These are phyloP conservation scores for Rhododendron vialii DNA, from an alignment of 148 eudicot genomes.

Conservation along the genomic window DNA sequence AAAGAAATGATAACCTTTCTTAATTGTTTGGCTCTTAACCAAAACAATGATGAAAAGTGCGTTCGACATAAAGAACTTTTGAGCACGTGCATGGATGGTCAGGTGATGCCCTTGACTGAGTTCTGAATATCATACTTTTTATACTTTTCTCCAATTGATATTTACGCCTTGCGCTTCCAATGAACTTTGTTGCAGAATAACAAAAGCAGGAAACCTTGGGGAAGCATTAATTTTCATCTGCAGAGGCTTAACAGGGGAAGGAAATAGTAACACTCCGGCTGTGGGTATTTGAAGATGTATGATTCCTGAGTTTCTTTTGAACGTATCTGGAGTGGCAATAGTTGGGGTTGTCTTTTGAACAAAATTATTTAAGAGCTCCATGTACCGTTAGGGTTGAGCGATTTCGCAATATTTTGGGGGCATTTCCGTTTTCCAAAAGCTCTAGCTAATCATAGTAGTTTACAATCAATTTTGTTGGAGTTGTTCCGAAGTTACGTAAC, in stretches of 20 bases:
- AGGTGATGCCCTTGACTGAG: slow-evolving; percentile 36
- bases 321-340: neutral
- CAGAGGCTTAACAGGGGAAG: slow-evolving; percentile 79
- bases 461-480: neutral
- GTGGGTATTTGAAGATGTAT: neutral
- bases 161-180: neutral
- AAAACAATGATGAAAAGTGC: slow-evolving; percentile 72
- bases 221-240: slow-evolving; percentile 77
- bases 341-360: neutral
- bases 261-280: slow-evolving; percentile 33
- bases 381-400: neutral
- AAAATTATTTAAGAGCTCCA: neutral
- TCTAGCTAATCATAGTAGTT: neutral
- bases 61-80: slow-evolving; percentile 66
- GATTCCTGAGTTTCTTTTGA: neutral
- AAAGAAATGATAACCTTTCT: slow-evolving; percentile 81
- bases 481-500: neutral
- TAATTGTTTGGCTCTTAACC: slow-evolving; percentile 64
- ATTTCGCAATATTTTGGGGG: neutral
- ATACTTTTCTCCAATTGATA: neutral
- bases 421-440: neutral
- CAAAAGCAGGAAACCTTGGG: slow-evolving; percentile 55
- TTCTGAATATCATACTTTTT: neutral
- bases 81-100: slow-evolving; percentile 77
- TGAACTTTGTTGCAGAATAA: slow-evolving; percentile 37